phyloP scores from a whole-genome alignment of 2,329 filamentous ascomycete genomes.

The Periconia digitata region DNA sequence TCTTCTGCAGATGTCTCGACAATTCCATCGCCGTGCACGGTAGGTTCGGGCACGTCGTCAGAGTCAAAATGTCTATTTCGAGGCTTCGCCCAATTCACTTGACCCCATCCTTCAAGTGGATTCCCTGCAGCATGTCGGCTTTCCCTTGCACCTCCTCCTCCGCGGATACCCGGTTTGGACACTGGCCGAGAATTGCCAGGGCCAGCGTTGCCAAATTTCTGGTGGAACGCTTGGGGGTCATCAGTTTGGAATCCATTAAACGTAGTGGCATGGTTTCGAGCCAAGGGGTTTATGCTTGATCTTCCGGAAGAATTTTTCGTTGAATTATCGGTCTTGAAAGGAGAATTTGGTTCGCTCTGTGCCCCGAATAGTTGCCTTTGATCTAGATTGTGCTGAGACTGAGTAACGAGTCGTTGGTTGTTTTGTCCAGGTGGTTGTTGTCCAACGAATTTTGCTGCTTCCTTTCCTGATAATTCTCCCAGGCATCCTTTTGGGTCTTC shows the following conservation, averaged over 20 bases:
- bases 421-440: too few relatives aligned
- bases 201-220: neutral
- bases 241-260: neutral
- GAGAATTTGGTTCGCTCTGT: too few relatives aligned
- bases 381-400: too few relatives aligned
- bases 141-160: neutral
- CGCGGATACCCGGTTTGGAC: neutral
- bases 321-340: too few relatives aligned
- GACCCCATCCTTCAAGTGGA: conserved; percentile 3
- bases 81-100: conserved; percentile 6
- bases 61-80: neutral
- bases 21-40: neutral
- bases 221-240: neutral
- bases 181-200: neutral
- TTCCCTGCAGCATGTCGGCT: neutral
- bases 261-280: too few relatives aligned
- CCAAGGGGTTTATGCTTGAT: too few relatives aligned
- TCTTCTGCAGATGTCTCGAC: neutral
- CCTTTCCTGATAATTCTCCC: too few relatives aligned
- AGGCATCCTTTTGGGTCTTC: too few relatives aligned
- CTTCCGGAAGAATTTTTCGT: too few relatives aligned
- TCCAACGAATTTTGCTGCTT: too few relatives aligned
- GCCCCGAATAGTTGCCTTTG: too few relatives aligned
- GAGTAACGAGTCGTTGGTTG: too few relatives aligned
- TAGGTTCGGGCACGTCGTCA: neutral